Base-by-base conservation (phyloP, 371 early-diverging fungal species). In the Syncephalastrum contaminatum region DNA sequence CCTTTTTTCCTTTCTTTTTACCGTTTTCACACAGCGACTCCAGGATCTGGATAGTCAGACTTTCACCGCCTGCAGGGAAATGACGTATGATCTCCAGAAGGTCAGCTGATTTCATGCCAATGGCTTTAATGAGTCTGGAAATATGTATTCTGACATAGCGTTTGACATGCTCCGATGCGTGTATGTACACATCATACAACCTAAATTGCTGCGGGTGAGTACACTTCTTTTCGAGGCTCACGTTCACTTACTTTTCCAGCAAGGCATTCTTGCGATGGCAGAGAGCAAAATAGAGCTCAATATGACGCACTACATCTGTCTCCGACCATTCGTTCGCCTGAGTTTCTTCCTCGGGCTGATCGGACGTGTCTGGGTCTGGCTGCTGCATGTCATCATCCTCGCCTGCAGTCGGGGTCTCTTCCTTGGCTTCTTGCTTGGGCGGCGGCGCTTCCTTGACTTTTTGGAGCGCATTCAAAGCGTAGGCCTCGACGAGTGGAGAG, bases 31-130 rank as follows among this genome's bases (percentile, higher is more conserved):
- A 86, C 56, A 94, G 61, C 54, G 89, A 77, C 14, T 74, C 71
- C 18, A 95, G 60, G n/a, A 91, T 81, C 21, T 83, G 77, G 40
- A 91, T 75, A 1, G 82, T 87, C 52, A 94, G 69, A 18, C 80
- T 73, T 63, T 93, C 94, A 19, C 88, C 79, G 6, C 94, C 94
- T 19, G 59, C 57, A 8, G 90, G 91, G 69, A 92, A 93, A 51
- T 73, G 65, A 5, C 79, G 68, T 54, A 95, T 73, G 25, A 84
- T 68, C 6, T 78, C 69, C 15, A 87, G 57, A 18, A 91, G 69
- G 59, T 84, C 86, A 25, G 75, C 62, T 6, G 90, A 85, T 27
- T 83, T 69, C 58, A 81, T 74, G 21, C 84, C 83, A 59, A 92
- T 78, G 5, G 87, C 84, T 61, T 84, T 87, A 47, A 95, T 83